A percentile compares a stretch with the other conserved stretches of the same genome.
These are phyloP conservation scores for Nasturtium officinale DNA, from an alignment of 345 rosid genomes.

Conservation along the genomic window DNA sequence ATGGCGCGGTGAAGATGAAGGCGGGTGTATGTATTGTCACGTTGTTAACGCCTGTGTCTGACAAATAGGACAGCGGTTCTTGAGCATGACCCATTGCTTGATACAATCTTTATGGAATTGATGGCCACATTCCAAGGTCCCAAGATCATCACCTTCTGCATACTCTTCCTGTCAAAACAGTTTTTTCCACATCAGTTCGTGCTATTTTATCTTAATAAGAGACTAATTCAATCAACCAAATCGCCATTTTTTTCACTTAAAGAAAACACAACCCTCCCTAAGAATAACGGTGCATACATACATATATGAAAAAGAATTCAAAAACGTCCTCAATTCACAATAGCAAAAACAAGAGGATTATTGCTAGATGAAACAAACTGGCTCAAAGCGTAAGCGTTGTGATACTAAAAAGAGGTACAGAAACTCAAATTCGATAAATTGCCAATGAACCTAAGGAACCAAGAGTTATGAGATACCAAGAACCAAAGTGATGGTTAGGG, in stretches of 20 bases:
- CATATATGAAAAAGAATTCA: background rate
- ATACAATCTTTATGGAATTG: constrained; percentile 73
- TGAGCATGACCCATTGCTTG: constrained; percentile 82
- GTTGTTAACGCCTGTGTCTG: constrained; percentile 65
- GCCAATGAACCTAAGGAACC: background rate
- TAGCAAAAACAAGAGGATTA: background rate
- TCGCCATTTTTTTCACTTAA: background rate
- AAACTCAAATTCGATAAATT: background rate
- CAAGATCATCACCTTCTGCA: constrained; percentile 67
- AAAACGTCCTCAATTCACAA: background rate
- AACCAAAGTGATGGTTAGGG: background rate
- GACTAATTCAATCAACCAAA: background rate
- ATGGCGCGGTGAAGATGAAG: constrained; percentile 12
- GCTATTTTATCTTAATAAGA: background rate
- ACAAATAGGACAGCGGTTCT: constrained; percentile 90
- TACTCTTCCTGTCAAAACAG: constrained; percentile 71
- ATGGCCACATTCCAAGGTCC: constrained; percentile 82
- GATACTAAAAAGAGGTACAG: background rate
- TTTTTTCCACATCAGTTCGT: constrained; percentile 6
- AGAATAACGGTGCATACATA: background rate
- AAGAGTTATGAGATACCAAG: background rate
- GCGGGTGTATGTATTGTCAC: constrained; percentile 12
- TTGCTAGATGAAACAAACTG: background rate
- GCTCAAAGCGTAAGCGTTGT: background rate
- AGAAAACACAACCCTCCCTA: background rate